Base-by-base conservation (phyloP, 2,329 filamentous ascomycete species). In the Aspergillus versicolor region DNA sequence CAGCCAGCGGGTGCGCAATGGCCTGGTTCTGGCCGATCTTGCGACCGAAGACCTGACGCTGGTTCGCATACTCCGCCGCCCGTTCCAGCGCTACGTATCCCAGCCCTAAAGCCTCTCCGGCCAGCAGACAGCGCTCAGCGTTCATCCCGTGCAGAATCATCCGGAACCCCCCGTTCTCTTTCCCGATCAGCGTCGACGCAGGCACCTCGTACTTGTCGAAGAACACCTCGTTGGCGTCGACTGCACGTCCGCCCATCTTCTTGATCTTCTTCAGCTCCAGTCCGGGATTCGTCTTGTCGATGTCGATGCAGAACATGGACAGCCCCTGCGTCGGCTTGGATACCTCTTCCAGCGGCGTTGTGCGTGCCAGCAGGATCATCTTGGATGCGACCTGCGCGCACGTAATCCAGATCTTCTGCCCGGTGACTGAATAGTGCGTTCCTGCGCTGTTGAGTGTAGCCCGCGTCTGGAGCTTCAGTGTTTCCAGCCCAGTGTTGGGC, bases 351-450 rank as follows among this genome's bases (percentile, higher is more conserved):
- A 88, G 63, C 0, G 88, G 83, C 0, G 86, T 90, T 0, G 90
- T 95, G 1, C 91, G 84, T 0, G 90, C 90, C 0, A 96, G 81
- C 0, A 95, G 80, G 4, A 95, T 87, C 90, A 95, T 95, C 66
- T 91, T 90, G 4, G 82, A 81, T 0, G 91, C 90, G 0, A 93
- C 88, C 70, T 95, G 90, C 0, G 91, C 91, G 52, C 86, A 92
- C 0, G 90, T 90, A 54, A 94, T 95, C 91, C 91, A 95, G 54
- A 93, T 92, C 76, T 95, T 95, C 70, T 93, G 89, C 0, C 91
- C 90, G 0, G 84, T 84, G 11, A 95, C 81, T 1, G 75, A 78
- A 69, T 92, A 95, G 4, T 78, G 81, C 13, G 82, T 77, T 0
- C 83, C 83, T 19, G 85, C 22, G 11, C 46, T 38, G 3, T 55